phyloP scores from a whole-genome alignment of 495 filamentous ascomycete species.

The Friedmanniomyces simplex region DNA sequence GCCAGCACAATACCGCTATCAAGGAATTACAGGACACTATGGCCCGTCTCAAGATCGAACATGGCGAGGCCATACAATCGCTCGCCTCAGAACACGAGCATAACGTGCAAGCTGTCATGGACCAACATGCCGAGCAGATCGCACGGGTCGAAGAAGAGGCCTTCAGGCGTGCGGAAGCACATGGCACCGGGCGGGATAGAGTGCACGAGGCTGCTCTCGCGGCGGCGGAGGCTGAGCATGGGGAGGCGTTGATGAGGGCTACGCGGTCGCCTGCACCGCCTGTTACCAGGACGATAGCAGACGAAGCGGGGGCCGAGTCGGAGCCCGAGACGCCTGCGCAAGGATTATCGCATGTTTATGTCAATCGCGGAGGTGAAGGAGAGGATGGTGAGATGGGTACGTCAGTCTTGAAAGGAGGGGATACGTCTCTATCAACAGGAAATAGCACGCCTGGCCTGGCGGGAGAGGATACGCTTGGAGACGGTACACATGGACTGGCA shows the following conservation, averaged over 20 bases:
- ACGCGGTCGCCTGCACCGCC: neutral
- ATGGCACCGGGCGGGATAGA: neutral
- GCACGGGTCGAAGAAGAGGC: conserved; percentile 6
- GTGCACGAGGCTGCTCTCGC: conserved; percentile 3
- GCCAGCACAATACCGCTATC: neutral
- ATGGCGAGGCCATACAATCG: neutral
- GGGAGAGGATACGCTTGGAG: too few species aligned
- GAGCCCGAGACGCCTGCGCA: neutral
- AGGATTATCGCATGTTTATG: conserved; percentile 8
- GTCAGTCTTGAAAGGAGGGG: too few species aligned
- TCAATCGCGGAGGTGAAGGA: neutral
- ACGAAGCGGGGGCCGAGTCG: neutral
- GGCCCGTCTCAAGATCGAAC: neutral
- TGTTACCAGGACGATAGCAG: neutral
- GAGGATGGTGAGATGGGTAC: neutral
- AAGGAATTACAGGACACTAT: neutral
- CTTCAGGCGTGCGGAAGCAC: conserved; percentile 6
- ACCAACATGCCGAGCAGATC: conserved; percentile 5
- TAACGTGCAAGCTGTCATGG: conserved; percentile 1
- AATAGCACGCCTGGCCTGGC: too few species aligned
- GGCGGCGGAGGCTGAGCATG: conserved; percentile 1
- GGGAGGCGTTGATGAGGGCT: neutral
- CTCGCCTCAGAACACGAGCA: conserved; percentile 6
- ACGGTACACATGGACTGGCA: too few species aligned
- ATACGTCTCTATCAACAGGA: too few species aligned